phyloP scores from a whole-genome alignment of 768 basidiomycete genomes.

The Auricularia sp. region DNA sequence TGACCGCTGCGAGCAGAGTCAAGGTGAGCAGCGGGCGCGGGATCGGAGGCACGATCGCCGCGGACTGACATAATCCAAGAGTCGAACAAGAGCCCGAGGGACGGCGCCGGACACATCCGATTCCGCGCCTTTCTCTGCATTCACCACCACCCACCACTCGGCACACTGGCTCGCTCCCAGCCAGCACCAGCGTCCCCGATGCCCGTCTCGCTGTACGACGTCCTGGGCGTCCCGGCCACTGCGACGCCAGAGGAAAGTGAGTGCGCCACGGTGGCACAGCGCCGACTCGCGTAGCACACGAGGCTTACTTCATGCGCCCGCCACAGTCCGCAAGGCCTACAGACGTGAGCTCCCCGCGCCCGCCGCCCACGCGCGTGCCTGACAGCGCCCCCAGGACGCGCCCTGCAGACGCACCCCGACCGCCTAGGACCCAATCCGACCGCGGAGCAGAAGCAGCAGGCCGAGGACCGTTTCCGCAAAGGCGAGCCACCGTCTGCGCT shows the following conservation, averaged over 20 bases:
- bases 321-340: not conserved
- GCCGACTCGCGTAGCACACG: not conserved
- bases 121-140: too few relatives aligned
- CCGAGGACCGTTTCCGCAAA: slow-evolving; percentile 49
- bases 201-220: slow-evolving; percentile 40
- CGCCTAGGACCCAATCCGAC: slow-evolving; percentile 48
- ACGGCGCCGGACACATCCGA: too few relatives aligned
- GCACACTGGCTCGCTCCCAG: too few relatives aligned
- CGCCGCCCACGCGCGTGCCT: not conserved
- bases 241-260: slow-evolving; percentile 56
- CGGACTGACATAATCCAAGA: too few relatives aligned
- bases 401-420: slow-evolving; percentile 64
- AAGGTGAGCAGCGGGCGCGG: too few relatives aligned
- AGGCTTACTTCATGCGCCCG: slow-evolving; percentile 2
- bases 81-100: too few relatives aligned
- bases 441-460: slow-evolving; percentile 39
- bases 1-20: too few relatives aligned
- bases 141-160: too few relatives aligned
- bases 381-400: slow-evolving; percentile 18
- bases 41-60: too few relatives aligned
- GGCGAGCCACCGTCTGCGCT: slow-evolving; percentile 26
- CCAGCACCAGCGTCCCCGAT: too few relatives aligned
- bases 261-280: slow-evolving; percentile 15
- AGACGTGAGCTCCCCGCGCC: slow-evolving; percentile 1
- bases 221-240: slow-evolving; percentile 40